These are phyloP conservation scores for Martensiomyces pterosporus DNA, from an alignment of 192 early-diverging fungal genomes.

Conservation along the genomic window DNA sequence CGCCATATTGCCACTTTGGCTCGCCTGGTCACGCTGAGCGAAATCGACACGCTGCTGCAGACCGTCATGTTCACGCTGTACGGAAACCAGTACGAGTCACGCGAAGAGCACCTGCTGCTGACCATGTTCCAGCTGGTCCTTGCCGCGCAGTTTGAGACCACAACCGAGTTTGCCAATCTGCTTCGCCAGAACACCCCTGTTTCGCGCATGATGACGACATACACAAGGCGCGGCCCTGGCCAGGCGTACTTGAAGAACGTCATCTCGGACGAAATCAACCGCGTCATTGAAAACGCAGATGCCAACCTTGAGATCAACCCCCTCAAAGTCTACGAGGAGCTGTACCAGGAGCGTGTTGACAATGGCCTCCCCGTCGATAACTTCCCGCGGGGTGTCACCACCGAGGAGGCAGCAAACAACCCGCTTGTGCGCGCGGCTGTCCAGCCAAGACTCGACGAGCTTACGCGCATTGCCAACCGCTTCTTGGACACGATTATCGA, in stretches of 20 bases:
- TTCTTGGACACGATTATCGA: slow-evolving; percentile 85
- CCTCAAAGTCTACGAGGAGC: slow-evolving; percentile 66
- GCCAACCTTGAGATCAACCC: slow-evolving; percentile 94
- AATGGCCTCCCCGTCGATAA: slow-evolving; percentile 27
- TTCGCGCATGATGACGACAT: slow-evolving; percentile 98
- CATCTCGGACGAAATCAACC: slow-evolving; percentile 73
- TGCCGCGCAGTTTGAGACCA: slow-evolving; percentile 88
- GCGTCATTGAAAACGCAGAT: slow-evolving; percentile 74
- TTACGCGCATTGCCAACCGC: slow-evolving; percentile 80
- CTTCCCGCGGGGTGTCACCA: slow-evolving; percentile 72
- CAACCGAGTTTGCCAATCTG: slow-evolving; percentile 81
- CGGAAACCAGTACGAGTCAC: slow-evolving; percentile 93
- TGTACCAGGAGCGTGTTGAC: slow-evolving; percentile 35
- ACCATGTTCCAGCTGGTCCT: slow-evolving; percentile 96
- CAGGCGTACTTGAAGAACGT: slow-evolving; percentile 90
- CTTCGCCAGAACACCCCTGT: slow-evolving; percentile 94
- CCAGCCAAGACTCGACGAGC: slow-evolving; percentile 69
- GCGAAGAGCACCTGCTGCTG: slow-evolving; percentile 91
- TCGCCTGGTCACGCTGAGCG: slow-evolving; percentile 75
- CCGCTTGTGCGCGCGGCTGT: slow-evolving; percentile 83
- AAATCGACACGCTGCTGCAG: slow-evolving; percentile 92
- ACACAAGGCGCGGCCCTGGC: slow-evolving; percentile 88
- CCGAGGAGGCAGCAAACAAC: slow-evolving; percentile 77
- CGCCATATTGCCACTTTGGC: slow-evolving; percentile 84
- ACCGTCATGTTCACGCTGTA: slow-evolving; percentile 97